A percentile compares a stretch with the other conserved stretches of the same genome.
Evolutionary conservation across 805 yeast species (phyloP).

Genomic region (Saturnispora hagleri): DNA sequence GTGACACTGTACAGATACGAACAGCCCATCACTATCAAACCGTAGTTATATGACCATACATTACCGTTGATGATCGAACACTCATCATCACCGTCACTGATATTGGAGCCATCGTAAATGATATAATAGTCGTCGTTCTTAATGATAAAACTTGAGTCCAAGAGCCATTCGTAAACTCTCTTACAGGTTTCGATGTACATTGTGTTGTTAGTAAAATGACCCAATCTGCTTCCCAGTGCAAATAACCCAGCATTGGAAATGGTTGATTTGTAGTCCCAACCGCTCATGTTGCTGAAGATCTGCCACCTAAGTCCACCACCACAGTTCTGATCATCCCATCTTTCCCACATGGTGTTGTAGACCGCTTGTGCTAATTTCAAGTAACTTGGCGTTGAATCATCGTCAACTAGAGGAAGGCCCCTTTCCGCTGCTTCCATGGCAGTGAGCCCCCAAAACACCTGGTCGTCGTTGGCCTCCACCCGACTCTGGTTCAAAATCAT

Average conservation of each 20-base stretch:
- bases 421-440: constrained; percentile 78
- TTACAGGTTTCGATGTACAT: constrained; percentile 70
- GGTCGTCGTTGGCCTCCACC: constrained; percentile 88
- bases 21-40: constrained; percentile 55
- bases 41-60: constrained; percentile 67
- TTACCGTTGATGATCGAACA: constrained; percentile 38
- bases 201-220: constrained; percentile 67
- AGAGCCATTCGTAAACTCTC: constrained; percentile 74
- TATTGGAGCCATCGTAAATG: constrained; percentile 60
- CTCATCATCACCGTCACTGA: constrained; percentile 37
- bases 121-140: constrained; percentile 31
- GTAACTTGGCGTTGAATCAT: constrained; percentile 61
- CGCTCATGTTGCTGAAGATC: constrained; percentile 87
- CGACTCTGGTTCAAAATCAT: constrained; percentile 71
- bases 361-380: constrained; percentile 77
- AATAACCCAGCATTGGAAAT: constrained; percentile 83
- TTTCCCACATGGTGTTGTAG: constrained; percentile 77
- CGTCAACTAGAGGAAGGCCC: constrained; percentile 58
- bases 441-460: constrained; percentile 84
- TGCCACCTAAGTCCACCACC: constrained; percentile 95
- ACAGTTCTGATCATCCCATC: constrained; percentile 87
- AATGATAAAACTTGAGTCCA: constrained; percentile 38
- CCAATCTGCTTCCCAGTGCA: constrained; percentile 79
- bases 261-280: constrained; percentile 86
- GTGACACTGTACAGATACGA: constrained; percentile 60